Percentiles rank a stretch among this genome's conserved stretches.
These are phyloP conservation scores for Fusarium buxicola DNA, from an alignment of 2,329 filamentous ascomycete species.

Conservation along the genomic window DNA sequence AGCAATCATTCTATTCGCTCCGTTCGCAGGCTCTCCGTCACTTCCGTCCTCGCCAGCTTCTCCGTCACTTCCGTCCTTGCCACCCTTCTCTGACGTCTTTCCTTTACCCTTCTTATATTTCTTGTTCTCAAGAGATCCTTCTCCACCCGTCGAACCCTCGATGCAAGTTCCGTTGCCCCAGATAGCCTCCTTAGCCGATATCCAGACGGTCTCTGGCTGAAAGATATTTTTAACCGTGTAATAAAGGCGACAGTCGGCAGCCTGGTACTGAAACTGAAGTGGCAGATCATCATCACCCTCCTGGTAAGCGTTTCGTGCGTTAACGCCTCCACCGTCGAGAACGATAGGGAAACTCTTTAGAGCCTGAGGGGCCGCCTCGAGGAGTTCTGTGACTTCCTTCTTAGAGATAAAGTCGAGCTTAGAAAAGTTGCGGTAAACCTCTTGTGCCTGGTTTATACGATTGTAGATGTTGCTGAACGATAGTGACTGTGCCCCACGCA, in stretches of 20 bases:
- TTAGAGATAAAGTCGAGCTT: background rate
- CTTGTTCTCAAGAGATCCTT: background rate
- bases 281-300: slow-evolving; percentile 6
- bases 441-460: background rate
- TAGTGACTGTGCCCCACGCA: slow-evolving; percentile 8
- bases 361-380: background rate
- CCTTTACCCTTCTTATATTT: too few species aligned
- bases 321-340: slow-evolving; percentile 2
- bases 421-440: too few species aligned
- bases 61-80: too few species aligned
- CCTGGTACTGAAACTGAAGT: slow-evolving; percentile 30
- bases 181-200: background rate
- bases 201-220: background rate
- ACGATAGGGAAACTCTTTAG: background rate
- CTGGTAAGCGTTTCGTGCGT: slow-evolving; percentile 13
- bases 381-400: background rate
- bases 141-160: background rate
- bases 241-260: slow-evolving; percentile 25
- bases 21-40: too few species aligned
- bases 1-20: too few species aligned
- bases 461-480: background rate
- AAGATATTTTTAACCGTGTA: slow-evolving; percentile 3
- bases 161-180: slow-evolving; percentile 1
- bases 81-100: too few species aligned
- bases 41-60: too few species aligned